Evolutionary conservation across 2,329 filamentous ascomycete species (phyloP).

Genomic region (Sporothrix inflata): DNA sequence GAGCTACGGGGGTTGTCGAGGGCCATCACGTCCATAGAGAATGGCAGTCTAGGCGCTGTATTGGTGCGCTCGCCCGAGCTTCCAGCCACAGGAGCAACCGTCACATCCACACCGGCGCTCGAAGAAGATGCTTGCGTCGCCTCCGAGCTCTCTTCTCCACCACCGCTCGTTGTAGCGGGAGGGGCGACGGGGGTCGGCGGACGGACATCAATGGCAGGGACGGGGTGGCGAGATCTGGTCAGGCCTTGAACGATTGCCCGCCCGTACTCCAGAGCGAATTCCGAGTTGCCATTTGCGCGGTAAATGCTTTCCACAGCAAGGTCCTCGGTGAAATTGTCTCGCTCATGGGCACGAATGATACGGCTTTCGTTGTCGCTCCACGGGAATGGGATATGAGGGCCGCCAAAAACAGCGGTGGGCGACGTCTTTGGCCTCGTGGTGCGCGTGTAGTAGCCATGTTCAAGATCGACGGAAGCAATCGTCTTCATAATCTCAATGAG

Average conservation of each 20-base stretch:
- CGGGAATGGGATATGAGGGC: constrained; percentile 49
- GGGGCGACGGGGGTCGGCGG: background rate
- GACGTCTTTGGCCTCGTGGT: constrained; percentile 14
- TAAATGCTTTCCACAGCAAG: constrained; percentile 80
- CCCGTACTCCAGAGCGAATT: constrained; percentile 74
- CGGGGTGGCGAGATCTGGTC: constrained; percentile 65
- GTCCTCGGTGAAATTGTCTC: constrained; percentile 57
- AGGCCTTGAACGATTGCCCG: constrained; percentile 61
- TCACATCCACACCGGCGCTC: background rate
- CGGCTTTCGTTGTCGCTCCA: constrained; percentile 49
- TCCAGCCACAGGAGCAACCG: background rate
- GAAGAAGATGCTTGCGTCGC: background rate
- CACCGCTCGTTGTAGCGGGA: background rate
- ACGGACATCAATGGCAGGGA: constrained; percentile 61
- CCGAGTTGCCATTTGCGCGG: constrained; percentile 70
- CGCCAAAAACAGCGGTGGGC: constrained; percentile 42
- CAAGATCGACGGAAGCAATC: constrained; percentile 76
- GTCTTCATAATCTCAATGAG: constrained; percentile 82
- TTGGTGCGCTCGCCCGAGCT: background rate
- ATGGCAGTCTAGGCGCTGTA: constrained; percentile 31
- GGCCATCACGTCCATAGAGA: constrained; percentile 39
- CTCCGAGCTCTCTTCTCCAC: background rate
- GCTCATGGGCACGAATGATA: constrained; percentile 39
- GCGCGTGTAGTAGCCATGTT: constrained; percentile 45
- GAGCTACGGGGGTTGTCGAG: constrained; percentile 39